Evolutionary conservation across 2,329 filamentous ascomycete species (phyloP).

Genomic region (Magnaporthales sp.): DNA sequence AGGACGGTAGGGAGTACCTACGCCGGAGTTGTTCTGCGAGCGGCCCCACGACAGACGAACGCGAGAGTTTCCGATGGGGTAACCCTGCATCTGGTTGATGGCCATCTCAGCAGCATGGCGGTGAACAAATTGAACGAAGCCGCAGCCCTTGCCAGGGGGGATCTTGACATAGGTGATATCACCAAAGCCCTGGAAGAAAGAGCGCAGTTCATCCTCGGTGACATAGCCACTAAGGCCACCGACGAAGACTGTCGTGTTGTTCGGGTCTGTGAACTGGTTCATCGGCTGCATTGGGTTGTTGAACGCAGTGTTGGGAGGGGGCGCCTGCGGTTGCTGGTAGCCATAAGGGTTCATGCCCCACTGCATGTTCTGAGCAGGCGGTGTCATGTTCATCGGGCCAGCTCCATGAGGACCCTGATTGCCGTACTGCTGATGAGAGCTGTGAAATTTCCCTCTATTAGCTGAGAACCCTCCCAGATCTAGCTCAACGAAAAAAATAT

Average conservation of each 20-base stretch:
- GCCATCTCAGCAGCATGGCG: constrained; percentile 99
- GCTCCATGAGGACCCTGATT: constrained; percentile 21
- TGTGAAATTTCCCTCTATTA: constrained; percentile 11
- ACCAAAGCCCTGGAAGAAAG: constrained; percentile 98
- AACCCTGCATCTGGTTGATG: constrained; percentile 99
- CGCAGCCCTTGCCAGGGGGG: constrained; percentile 95
- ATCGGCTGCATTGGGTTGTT: constrained; percentile 41
- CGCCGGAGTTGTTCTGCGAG: constrained; percentile 98
- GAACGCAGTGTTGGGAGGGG: constrained; percentile 9
- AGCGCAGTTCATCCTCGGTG: constrained; percentile 97
- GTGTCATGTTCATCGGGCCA: constrained; percentile 23
- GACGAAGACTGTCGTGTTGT: constrained; percentile 99
- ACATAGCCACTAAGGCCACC: constrained; percentile 96
- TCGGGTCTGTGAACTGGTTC: constrained; percentile 99
- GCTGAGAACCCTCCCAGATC: neutral
- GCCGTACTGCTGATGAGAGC: constrained; percentile 28
- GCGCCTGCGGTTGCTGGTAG: constrained; percentile 17
- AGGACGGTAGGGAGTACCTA: constrained; percentile 92
- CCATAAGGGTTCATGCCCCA: constrained; percentile 18
- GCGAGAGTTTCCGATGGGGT: constrained; percentile 96
- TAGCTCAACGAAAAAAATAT: neutral
- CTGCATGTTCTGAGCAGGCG: constrained; percentile 34
- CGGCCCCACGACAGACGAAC: constrained; percentile 97
- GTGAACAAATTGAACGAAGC: constrained; percentile 98
- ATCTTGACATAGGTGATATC: constrained; percentile 99